Base-by-base conservation (phyloP, 164 flowering plant species). In the Stephania japonica region DNA sequence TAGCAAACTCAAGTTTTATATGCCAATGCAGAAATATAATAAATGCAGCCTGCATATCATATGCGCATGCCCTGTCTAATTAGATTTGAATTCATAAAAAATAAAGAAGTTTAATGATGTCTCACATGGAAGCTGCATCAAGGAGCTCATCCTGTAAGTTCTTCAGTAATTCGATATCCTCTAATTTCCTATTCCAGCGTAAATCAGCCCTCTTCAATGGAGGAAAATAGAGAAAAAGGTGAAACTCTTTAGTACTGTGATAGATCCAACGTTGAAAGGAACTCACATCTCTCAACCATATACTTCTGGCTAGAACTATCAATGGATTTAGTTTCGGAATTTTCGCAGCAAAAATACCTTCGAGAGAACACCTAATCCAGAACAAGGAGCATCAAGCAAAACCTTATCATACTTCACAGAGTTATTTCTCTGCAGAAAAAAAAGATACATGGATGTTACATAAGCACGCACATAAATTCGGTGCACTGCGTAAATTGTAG, bases 321-420 rank as follows among this genome's bases (percentile, higher is more conserved):
- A 41, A n/a, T 26, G 47, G 9, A 24, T 26, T 32, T 70, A 49
- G 74, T 32, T 49, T 32, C 65, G 25, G 12, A 27, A 7, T 25
- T 21, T 43, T 67, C 72, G 10, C 6, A 65, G 41, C 32, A 68
- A 53, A 76, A 53, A 43, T 80, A 91, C 98, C 92, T 94, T 94
- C 68, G 98, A 91, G 64, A 94, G 96, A 75, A 94, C 98, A 71
- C 98, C 98, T 67, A 91, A 75, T 72, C 98, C 98, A 61, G 94
- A 94, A 78, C 98, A 94, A 0, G 98, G 98, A 80, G 89, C 93
- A 85, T 94, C 98, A 75, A 91, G 80, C 84, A 94, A 75, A 77
- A 91, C 98, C 80, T 94, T 94, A 70, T 89, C 93, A 69, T 67
- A 80, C 82, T 82, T 86, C 81, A 79, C 69, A 7, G 72, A n/a